These are phyloP conservation scores for Epichloe coenophiala DNA, from an alignment of 2,329 filamentous ascomycete species.

Conservation along the genomic window DNA sequence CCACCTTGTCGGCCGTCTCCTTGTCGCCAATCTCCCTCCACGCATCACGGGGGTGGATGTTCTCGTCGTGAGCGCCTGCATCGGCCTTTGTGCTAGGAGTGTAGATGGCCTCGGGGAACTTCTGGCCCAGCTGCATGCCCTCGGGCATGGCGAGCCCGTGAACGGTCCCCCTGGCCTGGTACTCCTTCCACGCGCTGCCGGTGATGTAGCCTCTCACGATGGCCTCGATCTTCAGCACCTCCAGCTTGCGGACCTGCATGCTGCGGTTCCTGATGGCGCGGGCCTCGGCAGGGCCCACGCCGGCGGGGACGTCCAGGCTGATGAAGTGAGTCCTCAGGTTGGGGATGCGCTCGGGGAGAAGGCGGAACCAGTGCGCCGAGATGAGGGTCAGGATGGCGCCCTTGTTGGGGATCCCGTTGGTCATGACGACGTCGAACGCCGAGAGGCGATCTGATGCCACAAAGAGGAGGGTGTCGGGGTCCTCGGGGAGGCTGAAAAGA, in stretches of 20 bases:
- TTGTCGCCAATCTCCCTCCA: constrained; percentile 25
- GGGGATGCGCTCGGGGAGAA: constrained; percentile 31
- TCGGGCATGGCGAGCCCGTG: constrained; percentile 59
- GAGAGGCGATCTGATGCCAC: constrained; percentile 84
- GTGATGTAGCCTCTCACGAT: constrained; percentile 78
- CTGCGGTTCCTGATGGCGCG: constrained; percentile 44
- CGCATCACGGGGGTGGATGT: constrained; percentile 61
- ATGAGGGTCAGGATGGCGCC: constrained; percentile 34
- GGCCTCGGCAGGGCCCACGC: constrained; percentile 26
- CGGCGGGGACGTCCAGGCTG: constrained; percentile 25
- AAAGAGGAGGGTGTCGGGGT: constrained; percentile 54
- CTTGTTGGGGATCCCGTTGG: constrained; percentile 49
- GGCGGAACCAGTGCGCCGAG: constrained; percentile 39
- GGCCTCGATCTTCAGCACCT: constrained; percentile 14
- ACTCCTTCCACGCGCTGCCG: constrained; percentile 68
- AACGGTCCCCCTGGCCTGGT: constrained; percentile 59
- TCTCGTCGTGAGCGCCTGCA: constrained; percentile 66
- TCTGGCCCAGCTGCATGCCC: constrained; percentile 57
- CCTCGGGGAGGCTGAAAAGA: constrained; percentile 58
- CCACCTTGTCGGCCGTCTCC: constrained; percentile 18
- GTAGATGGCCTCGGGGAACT: constrained; percentile 53
- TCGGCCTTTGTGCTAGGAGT: constrained; percentile 73
- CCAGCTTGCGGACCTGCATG: constrained; percentile 57
- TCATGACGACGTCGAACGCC: constrained; percentile 85
- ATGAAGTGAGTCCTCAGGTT: constrained; percentile 39